phyloP scores from a whole-genome alignment of 1,284 basidiomycete genomes.

The Serendipita sp. region DNA sequence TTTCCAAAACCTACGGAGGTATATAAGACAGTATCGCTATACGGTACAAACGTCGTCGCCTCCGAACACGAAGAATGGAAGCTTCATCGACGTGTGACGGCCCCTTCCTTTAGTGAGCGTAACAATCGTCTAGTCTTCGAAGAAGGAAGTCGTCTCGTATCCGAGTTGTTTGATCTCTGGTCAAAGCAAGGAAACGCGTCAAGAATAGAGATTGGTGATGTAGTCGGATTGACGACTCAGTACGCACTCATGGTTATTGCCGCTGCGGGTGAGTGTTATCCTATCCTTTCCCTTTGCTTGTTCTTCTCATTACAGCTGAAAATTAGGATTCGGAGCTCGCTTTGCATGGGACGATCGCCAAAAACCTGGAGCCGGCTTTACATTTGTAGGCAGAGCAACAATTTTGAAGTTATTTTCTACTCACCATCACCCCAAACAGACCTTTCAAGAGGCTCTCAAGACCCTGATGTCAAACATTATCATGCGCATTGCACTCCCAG shows the following conservation, averaged over 20 bases:
- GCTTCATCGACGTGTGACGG: neutral
- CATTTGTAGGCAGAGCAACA: neutral
- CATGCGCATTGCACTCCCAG: neutral
- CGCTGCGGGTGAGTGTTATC: constrained; percentile 28
- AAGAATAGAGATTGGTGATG: constrained; percentile 13
- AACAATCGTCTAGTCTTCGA: constrained; percentile 45
- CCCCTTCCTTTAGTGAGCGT: constrained; percentile 13
- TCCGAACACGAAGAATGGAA: constrained; percentile 7
- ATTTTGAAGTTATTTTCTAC: neutral
- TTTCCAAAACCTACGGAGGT: constrained; percentile 3
- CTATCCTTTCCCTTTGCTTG: neutral
- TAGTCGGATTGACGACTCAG: constrained; percentile 20
- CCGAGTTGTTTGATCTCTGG: constrained; percentile 30
- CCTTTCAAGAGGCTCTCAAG: neutral
- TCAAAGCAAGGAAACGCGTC: constrained; percentile 16
- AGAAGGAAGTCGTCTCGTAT: constrained; percentile 32
- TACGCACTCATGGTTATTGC: constrained; percentile 43
- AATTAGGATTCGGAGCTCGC: constrained; percentile 4
- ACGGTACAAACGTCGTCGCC: constrained; percentile 10
- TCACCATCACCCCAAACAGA: neutral
- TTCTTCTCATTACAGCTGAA: neutral
- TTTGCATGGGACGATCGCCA: constrained; percentile 34
- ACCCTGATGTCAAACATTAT: neutral
- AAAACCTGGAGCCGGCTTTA: neutral
- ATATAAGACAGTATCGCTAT: neutral